phyloP scores from a whole-genome alignment of 495 filamentous ascomycete genomes.

The Geopyxis carbonaria region DNA sequence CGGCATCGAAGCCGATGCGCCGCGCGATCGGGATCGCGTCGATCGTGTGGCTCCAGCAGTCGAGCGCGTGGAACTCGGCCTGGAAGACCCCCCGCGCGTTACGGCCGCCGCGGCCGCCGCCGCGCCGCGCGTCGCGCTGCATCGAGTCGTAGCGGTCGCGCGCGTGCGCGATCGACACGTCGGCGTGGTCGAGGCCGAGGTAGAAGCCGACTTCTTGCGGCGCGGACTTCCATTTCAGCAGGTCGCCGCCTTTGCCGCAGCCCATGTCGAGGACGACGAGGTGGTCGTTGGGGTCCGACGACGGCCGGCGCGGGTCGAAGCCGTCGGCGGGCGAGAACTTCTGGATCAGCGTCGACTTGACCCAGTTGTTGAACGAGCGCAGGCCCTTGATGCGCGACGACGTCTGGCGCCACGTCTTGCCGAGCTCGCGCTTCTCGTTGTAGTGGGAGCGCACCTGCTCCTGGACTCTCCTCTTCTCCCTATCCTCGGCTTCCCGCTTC shows the following conservation, averaged over 20 bases:
- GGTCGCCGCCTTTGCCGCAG: conserved; percentile 89
- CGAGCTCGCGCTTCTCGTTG: conserved; percentile 84
- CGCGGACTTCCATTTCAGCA: conserved; percentile 86
- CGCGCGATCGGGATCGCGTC: conserved; percentile 59
- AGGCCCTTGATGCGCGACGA: conserved; percentile 87
- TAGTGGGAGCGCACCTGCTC: conserved; percentile 86
- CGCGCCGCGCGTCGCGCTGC: conserved; percentile 33
- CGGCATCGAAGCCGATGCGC: conserved; percentile 66
- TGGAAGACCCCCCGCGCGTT: conserved; percentile 48
- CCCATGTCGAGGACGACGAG: conserved; percentile 80
- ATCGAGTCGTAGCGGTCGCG: conserved; percentile 63
- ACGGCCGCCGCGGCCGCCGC: conserved; percentile 42
- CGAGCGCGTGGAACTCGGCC: conserved; percentile 68
- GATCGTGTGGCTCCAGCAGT: conserved; percentile 72
- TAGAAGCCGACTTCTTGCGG: conserved; percentile 74
- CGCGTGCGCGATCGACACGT: conserved; percentile 80
- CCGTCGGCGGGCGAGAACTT: conserved; percentile 84
- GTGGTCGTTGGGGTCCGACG: conserved; percentile 24
- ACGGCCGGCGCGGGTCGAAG: conserved; percentile 37
- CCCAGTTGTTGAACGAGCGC: conserved; percentile 93
- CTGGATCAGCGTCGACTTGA: conserved; percentile 91
- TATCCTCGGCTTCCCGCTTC: conserved; percentile 8
- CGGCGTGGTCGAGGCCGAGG: conserved; percentile 81
- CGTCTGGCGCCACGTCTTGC: conserved; percentile 84
- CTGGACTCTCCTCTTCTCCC: conserved; percentile 41